A percentile compares a stretch with the other conserved stretches of the same genome.
Conservation (phyloP, 495 filamentous ascomycete genomes). For the Hypomontagnella monticulosa region DNA sequence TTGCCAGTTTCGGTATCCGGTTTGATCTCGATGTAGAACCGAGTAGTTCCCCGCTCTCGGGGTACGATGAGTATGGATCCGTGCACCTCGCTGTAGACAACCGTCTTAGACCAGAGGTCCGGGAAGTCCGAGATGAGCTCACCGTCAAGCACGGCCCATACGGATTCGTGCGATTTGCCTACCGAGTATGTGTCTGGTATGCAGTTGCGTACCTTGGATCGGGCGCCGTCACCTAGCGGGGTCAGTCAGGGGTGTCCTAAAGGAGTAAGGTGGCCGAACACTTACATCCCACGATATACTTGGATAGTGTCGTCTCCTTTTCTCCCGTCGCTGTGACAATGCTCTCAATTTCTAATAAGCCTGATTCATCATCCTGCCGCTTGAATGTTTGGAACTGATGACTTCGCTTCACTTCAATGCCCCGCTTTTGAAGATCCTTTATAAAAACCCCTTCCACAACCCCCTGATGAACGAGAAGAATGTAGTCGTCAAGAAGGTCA, state of each 20-base stretch:
- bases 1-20: conserved; percentile 55
- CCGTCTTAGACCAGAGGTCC: conserved; percentile 75
- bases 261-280: conserved; percentile 1
- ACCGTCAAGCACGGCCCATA: conserved; percentile 77
- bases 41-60: conserved; percentile 72
- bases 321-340: conserved; percentile 52
- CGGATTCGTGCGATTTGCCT: conserved; percentile 68
- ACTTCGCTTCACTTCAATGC: conserved; percentile 65
- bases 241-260: conserved; percentile 34
- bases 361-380: conserved; percentile 37
- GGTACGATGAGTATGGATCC: conserved; percentile 76
- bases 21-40: conserved; percentile 74
- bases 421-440: conserved; percentile 67
- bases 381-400: conserved; percentile 65
- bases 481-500: conserved; percentile 75
- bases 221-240: conserved; percentile 57
- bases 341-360: conserved; percentile 56
- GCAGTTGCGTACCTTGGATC: conserved; percentile 63
- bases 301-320: conserved; percentile 54
- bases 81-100: conserved; percentile 65
- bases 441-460: conserved; percentile 76
- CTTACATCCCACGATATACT: conserved; percentile 64
- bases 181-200: conserved; percentile 66
- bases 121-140: conserved; percentile 74
- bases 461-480: conserved; percentile 77